phyloP scores from a whole-genome alignment of 2,329 filamentous ascomycete genomes.

The Botryotinia calthae region DNA sequence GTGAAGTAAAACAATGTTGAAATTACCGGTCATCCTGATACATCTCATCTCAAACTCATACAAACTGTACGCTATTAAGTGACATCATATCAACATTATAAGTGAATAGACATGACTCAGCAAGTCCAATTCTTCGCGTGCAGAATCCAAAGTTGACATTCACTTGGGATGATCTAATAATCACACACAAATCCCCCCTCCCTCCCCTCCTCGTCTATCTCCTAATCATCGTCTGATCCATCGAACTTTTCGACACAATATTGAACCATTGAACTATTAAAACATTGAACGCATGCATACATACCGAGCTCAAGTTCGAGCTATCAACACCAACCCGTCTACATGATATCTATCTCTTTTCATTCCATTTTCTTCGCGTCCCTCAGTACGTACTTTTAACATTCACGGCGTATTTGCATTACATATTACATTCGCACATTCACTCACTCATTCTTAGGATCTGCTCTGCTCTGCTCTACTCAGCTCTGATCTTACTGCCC shows the following conservation, averaged over 20 bases:
- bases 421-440: too few species aligned
- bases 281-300: too few species aligned
- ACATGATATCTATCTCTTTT: background rate
- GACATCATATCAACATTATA: background rate
- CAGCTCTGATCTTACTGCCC: background rate
- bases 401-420: too few species aligned
- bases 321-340: background rate
- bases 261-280: background rate
- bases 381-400: too few species aligned
- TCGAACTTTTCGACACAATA: background rate
- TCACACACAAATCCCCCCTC: background rate
- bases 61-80: too few species aligned
- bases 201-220: background rate
- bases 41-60: background rate
- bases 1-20: background rate
- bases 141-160: background rate
- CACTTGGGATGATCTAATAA: background rate
- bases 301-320: fast-evolving
- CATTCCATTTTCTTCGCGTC: too few species aligned
- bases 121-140: background rate
- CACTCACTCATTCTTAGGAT: background rate
- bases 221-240: background rate
- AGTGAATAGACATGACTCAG: background rate
- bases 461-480: too few species aligned
- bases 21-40: background rate